Conservation (phyloP, 2,329 filamentous ascomycete genomes). For the Monascus ruber region DNA sequence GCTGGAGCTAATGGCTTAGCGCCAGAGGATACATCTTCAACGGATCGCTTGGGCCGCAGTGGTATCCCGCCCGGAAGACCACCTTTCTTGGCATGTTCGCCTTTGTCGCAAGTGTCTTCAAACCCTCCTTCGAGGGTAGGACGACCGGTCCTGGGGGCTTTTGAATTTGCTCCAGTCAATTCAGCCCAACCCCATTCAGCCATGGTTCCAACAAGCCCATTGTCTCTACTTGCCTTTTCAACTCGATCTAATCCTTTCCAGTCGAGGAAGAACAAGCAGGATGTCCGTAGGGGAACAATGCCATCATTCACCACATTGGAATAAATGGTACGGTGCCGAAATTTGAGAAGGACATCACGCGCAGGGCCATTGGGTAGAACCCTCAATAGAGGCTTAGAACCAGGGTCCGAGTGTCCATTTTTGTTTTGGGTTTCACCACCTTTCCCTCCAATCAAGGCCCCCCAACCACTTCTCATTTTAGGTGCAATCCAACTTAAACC, state of each 20-base stretch:
- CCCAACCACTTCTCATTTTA: slow-evolving; percentile 75
- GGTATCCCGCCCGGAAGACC: slow-evolving; percentile 3
- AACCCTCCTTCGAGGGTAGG: slow-evolving; percentile 14
- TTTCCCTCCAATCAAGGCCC: slow-evolving; percentile 71
- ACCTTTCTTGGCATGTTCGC: slow-evolving; percentile 4
- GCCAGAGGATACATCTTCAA: slow-evolving; percentile 1
- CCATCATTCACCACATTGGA: slow-evolving; percentile 97
- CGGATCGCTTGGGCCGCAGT: slow-evolving; percentile 2
- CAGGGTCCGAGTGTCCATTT: slow-evolving; percentile 54
- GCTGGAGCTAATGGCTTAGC: slow-evolving; percentile 7
- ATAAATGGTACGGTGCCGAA: slow-evolving; percentile 83
- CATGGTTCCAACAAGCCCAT: slow-evolving; percentile 82
- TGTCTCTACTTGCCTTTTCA: slow-evolving; percentile 85
- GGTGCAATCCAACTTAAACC: slow-evolving; percentile 90
- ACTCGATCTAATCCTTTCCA: slow-evolving; percentile 91
- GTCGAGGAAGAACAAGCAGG: slow-evolving; percentile 89
- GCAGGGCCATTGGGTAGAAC: slow-evolving; percentile 87
- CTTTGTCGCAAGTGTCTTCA: slow-evolving; percentile 12
- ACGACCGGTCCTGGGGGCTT: slow-evolving; percentile 38
- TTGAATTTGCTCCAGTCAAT: slow-evolving; percentile 58
- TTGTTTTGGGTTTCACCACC: slow-evolving; percentile 48
- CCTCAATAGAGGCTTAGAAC: slow-evolving; percentile 76
- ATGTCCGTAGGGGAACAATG: slow-evolving; percentile 88
- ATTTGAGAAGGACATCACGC: slow-evolving; percentile 74
- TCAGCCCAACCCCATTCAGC: slow-evolving; percentile 94